Conservation (phyloP, 2,329 filamentous ascomycete genomes). For the Zalaria sp. region DNA sequence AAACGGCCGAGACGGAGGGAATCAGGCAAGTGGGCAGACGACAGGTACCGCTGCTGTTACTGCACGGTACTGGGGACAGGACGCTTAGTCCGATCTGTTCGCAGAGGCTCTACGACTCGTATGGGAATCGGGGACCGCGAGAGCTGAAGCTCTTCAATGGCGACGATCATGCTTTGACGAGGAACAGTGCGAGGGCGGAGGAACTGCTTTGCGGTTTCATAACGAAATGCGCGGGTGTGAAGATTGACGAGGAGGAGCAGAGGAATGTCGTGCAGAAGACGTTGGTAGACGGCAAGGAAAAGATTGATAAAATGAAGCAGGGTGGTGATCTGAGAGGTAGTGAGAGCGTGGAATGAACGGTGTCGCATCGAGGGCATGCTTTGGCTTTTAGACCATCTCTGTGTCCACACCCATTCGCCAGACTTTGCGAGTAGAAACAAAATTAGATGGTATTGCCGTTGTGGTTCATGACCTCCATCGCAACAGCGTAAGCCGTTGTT, state of each 20-base stretch:
- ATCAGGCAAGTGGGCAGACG: conserved; percentile 10
- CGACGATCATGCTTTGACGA: conserved; percentile 28
- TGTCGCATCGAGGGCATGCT: too few relatives aligned
- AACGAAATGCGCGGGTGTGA: conserved; percentile 18
- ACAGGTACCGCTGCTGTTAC: conserved; percentile 18
- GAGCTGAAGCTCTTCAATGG: conserved; percentile 24
- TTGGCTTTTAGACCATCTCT: too few relatives aligned
- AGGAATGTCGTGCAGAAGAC: conserved; percentile 7
- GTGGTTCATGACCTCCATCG: too few relatives aligned
- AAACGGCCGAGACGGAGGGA: conserved; percentile 22
- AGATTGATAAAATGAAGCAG: conserved; percentile 15
- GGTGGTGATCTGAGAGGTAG: conserved; percentile 22
- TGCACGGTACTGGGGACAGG: conserved; percentile 25
- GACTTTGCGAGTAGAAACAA: too few relatives aligned
- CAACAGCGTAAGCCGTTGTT: too few relatives aligned
- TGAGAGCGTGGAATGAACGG: conserved; percentile 14
- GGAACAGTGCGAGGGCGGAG: conserved; percentile 23
- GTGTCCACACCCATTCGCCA: too few relatives aligned
- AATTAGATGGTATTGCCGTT: too few relatives aligned
- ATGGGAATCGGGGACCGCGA: conserved; percentile 16
- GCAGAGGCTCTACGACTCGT: conserved; percentile 21
- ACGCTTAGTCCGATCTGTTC: conserved; percentile 21
- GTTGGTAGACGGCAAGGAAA: conserved; percentile 11
- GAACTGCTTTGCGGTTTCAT: conserved; percentile 25
- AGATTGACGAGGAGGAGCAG: conserved; percentile 10